phyloP scores from a whole-genome alignment of 2,329 filamentous ascomycete species.

The Parascedosporium putredinis region DNA sequence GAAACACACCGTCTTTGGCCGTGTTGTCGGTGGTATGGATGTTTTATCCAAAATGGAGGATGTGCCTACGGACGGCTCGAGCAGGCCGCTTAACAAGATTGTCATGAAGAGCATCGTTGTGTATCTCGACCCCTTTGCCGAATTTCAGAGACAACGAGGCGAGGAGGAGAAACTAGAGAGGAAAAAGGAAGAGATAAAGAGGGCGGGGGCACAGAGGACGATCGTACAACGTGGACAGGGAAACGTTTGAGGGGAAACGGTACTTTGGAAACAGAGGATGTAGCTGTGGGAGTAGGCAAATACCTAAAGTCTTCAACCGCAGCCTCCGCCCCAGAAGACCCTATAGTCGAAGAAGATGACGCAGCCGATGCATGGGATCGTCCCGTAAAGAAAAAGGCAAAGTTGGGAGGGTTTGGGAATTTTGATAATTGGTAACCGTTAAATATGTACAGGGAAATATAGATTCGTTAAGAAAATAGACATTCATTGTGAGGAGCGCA shows the following conservation, averaged over 20 bases:
- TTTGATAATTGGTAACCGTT: slow-evolving; percentile 82
- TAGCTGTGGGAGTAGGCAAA: slow-evolving; percentile 54
- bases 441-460: not conserved
- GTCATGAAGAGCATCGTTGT: slow-evolving; percentile 73
- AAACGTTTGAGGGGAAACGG: slow-evolving; percentile 70
- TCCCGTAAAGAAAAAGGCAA: slow-evolving; percentile 71
- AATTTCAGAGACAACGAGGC: slow-evolving; percentile 69
- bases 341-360: slow-evolving; percentile 52
- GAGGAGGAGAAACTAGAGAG: slow-evolving; percentile 49
- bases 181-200: slow-evolving; percentile 50
- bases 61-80: slow-evolving; percentile 62
- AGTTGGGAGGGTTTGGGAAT: slow-evolving; percentile 75
- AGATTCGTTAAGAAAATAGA: not conserved
- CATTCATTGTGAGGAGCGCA: no score
- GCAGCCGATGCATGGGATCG: slow-evolving; percentile 41
- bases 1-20: slow-evolving; percentile 95
- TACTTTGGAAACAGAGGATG: slow-evolving; percentile 35
- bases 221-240: slow-evolving; percentile 90
- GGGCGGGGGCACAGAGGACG: slow-evolving; percentile 71
- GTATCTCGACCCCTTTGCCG: slow-evolving; percentile 89
- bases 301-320: slow-evolving; percentile 58
- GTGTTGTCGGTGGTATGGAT: slow-evolving; percentile 66
- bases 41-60: slow-evolving; percentile 68
- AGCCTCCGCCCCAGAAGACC: slow-evolving; percentile 33
- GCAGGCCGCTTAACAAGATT: slow-evolving; percentile 68